Evolutionary conservation across 306 rosid species (phyloP), one percentile per base, ranked within the genome.

Genomic region (Biancaea sappan): DNA sequence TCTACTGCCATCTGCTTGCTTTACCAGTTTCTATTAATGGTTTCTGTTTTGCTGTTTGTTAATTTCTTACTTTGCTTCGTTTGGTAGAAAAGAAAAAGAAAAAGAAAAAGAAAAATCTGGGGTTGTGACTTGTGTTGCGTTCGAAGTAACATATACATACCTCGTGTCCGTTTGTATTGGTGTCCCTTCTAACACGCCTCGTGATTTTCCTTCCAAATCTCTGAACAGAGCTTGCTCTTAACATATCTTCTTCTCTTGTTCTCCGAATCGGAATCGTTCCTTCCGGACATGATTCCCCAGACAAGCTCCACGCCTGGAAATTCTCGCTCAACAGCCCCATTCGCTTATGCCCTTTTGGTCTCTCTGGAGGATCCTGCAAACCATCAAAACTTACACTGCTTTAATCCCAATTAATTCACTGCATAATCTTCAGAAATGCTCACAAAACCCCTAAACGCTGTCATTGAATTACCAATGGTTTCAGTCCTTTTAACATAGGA

Each of bases 261-360:
- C 98, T 88, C 81, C 99, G 79, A 2, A 95, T 86, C n/a, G 99
- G 98, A 40, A 95, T 73, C n/a, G 99, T 88, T 35, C 99, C 97
- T 80, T 87, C 90, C 1, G 98, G 97, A 59, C 99, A 95, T 8
- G 87, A 79, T 54, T 87, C 88, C 0, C 97, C 99, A 13, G 96
- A 86, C 38, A 69, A 48, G 14, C 84, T 84, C 99, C 99, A 95
- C 21, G 65, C 31, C 78, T 95, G 99, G 54, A 80, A 87, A 29
- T 84, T 77, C 65, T 90, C 96, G 19, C 70, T 62, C 19, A 31
- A 24, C 67, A 34, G 50, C 1, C 77, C 80, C 34, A 44, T 79
- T 29, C 76, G 77, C 21, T 75, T 73, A 46, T 64, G 84, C 1
- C 78, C 80, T 57, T 81, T 76, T 2, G 98, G 99, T 73, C 91